Percentiles rank a stretch among this genome's conserved stretches.
These are phyloP conservation scores for Neofusicoccum cordaticola DNA, from an alignment of 2,329 filamentous ascomycete genomes.

Conservation along the genomic window DNA sequence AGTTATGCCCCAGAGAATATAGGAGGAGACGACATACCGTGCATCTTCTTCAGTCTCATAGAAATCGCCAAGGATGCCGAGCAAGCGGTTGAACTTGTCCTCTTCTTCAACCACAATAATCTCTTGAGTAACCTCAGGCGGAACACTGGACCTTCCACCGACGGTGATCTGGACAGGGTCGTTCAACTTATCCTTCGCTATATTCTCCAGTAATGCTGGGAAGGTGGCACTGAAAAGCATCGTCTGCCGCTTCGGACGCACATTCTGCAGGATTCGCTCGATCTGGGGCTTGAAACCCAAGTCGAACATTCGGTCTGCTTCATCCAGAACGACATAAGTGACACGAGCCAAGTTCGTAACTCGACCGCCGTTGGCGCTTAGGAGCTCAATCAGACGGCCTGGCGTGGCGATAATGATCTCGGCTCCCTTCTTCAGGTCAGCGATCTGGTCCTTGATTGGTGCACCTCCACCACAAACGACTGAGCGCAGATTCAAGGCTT, in stretches of 20 bases:
- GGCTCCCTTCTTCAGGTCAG: conserved; percentile 89
- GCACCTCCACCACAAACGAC: conserved; percentile 94
- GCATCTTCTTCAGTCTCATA: conserved; percentile 87
- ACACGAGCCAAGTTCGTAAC: conserved; percentile 88
- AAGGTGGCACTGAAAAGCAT: conserved; percentile 97
- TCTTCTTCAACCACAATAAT: conserved; percentile 78
- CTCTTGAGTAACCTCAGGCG: conserved; percentile 78
- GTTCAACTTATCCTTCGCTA: conserved; percentile 83
- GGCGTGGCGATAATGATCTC: conserved; percentile 93
- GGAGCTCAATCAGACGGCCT: conserved; percentile 90
- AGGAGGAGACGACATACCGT: conserved; percentile 40
- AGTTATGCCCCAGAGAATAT: background rate
- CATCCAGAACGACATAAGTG: conserved; percentile 92
- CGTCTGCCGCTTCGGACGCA: conserved; percentile 88
- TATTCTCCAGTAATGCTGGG: conserved; percentile 84
- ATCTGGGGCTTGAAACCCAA: conserved; percentile 99
- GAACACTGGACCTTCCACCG: conserved; percentile 72
- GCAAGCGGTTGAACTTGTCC: conserved; percentile 77
- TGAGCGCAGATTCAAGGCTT: conserved; percentile 76
- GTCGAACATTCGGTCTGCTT: conserved; percentile 98
- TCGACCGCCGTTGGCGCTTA: conserved; percentile 89
- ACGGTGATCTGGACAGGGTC: conserved; percentile 90
- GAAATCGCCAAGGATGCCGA: conserved; percentile 83
- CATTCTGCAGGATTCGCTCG: conserved; percentile 90
- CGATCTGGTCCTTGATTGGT: conserved; percentile 96